These are phyloP conservation scores for Extremus antarcticus DNA, from an alignment of 495 filamentous ascomycete genomes.

Conservation along the genomic window DNA sequence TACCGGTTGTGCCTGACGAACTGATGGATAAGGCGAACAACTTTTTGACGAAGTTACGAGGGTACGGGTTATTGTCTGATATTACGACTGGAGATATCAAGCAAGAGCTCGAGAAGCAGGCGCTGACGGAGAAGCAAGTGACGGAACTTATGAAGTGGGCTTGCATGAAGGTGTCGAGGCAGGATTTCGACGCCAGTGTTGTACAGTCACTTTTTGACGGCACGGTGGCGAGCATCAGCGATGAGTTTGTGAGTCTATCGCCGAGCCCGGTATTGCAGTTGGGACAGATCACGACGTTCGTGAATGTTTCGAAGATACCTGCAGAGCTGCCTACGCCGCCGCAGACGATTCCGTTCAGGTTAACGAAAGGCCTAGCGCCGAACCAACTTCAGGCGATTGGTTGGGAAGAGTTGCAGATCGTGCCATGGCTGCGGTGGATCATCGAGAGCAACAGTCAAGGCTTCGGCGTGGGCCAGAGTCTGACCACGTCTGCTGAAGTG, in stretches of 20 bases:
- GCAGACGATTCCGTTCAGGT: slow-evolving; percentile 67
- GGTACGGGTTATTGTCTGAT: slow-evolving; percentile 68
- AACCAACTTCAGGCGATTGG: slow-evolving; percentile 63
- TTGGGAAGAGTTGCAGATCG: slow-evolving; percentile 71
- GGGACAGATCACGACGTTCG: slow-evolving; percentile 58
- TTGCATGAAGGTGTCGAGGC: slow-evolving; percentile 50
- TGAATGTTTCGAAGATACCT: slow-evolving; percentile 64
- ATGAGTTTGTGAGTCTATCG: slow-evolving; percentile 38
- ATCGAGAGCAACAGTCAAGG: slow-evolving; percentile 40
- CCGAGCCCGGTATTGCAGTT: slow-evolving; percentile 59
- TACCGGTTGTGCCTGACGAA: slow-evolving; percentile 72
- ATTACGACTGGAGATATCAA: slow-evolving; percentile 80
- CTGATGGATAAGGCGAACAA: slow-evolving; percentile 50
- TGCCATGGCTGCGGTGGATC: slow-evolving; percentile 73
- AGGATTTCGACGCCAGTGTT: slow-evolving; percentile 53
- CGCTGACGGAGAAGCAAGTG: slow-evolving; percentile 63
- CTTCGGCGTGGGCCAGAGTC: slow-evolving; percentile 41
- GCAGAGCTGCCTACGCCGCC: slow-evolving; percentile 75
- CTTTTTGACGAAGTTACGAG: slow-evolving; percentile 67
- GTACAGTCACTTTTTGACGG: slow-evolving; percentile 60
- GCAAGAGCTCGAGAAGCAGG: slow-evolving; percentile 63
- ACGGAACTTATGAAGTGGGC: slow-evolving; percentile 75
- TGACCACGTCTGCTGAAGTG: slow-evolving; percentile 63
- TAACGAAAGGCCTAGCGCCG: slow-evolving; percentile 51
- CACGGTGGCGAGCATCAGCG: slow-evolving; percentile 65